phyloP scores from a whole-genome alignment of 352 stramenopile genomes.

The Aphanomyces euteiches region DNA sequence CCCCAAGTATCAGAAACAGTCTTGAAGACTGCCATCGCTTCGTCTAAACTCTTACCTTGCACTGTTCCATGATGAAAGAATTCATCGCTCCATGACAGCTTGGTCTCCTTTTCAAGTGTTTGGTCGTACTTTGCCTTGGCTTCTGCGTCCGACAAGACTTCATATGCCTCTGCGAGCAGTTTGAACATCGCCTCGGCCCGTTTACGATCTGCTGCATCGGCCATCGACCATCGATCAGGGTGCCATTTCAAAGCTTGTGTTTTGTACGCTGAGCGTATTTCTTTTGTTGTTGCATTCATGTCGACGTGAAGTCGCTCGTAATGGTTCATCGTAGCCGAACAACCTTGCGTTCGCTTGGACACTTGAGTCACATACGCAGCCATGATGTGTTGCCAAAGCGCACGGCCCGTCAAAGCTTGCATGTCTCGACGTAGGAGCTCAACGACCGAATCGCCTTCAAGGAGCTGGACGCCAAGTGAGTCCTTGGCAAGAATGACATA shows the following conservation, averaged over 20 bases:
- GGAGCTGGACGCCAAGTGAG: constrained; percentile 46
- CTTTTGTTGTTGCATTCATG: constrained; percentile 52
- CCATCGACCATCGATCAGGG: constrained; percentile 63
- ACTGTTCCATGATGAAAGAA: constrained; percentile 77
- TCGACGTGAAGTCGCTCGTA: constrained; percentile 77
- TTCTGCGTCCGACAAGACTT: constrained; percentile 65
- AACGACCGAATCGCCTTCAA: constrained; percentile 40
- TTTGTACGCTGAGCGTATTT: constrained; percentile 77
- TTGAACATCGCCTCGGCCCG: constrained; percentile 80
- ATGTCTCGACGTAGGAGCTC: constrained; percentile 47
- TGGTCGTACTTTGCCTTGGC: constrained; percentile 62
- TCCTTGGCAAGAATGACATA: constrained; percentile 77
- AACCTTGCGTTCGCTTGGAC: constrained; percentile 40
- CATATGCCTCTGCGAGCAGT: constrained; percentile 76
- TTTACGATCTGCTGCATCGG: constrained; percentile 54
- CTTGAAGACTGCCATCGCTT: constrained; percentile 75
- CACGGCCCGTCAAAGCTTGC: constrained; percentile 64
- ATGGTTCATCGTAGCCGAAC: constrained; percentile 54
- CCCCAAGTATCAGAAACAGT: constrained; percentile 55
- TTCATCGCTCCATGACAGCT: constrained; percentile 54
- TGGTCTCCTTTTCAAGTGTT: constrained; percentile 36
- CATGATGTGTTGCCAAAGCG: constrained; percentile 81
- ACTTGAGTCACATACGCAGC: constrained; percentile 71
- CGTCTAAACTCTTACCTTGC: constrained; percentile 76
- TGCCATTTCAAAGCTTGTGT: constrained; percentile 81